These are phyloP conservation scores for Chrysoporthe deuterocubensis DNA, from an alignment of 2,329 filamentous ascomycete species.

Conservation along the genomic window DNA sequence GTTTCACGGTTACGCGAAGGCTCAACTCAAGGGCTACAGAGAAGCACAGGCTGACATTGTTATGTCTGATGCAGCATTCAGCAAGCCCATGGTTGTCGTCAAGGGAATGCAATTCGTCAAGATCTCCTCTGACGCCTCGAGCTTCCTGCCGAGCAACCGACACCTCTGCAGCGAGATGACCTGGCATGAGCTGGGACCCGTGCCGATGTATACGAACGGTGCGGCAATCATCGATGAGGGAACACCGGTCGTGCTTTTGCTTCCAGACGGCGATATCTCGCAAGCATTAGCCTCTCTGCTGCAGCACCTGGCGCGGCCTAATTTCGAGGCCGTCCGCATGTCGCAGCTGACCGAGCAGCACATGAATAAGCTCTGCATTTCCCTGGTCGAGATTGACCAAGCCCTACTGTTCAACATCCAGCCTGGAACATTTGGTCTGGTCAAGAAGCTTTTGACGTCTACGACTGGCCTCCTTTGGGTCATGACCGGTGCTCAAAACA, in stretches of 20 bases:
- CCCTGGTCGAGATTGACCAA: slow-evolving; percentile 49
- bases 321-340: slow-evolving; percentile 40
- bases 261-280: slow-evolving; percentile 19
- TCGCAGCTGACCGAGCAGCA: slow-evolving; percentile 40
- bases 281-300: not conserved
- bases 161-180: slow-evolving; percentile 53
- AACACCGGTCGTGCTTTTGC: slow-evolving; percentile 38
- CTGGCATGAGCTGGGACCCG: slow-evolving; percentile 45
- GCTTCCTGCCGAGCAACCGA: slow-evolving; percentile 53
- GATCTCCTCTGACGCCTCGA: slow-evolving; percentile 37
- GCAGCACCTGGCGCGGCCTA: slow-evolving; percentile 28
- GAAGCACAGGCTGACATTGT: slow-evolving; percentile 48
- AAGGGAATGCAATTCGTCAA: slow-evolving; percentile 50
- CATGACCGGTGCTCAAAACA: slow-evolving; percentile 47
- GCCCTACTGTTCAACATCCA: slow-evolving; percentile 46
- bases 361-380: slow-evolving; percentile 44
- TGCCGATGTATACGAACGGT: slow-evolving; percentile 36
- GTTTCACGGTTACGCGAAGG: slow-evolving; percentile 49
- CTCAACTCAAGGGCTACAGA: slow-evolving; percentile 40
- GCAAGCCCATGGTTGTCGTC: slow-evolving; percentile 45
- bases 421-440: slow-evolving; percentile 42
- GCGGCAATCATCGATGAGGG: slow-evolving; percentile 31
- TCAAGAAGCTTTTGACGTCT: slow-evolving; percentile 45
- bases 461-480: slow-evolving; percentile 53
- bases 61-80: slow-evolving; percentile 44